Conservation (phyloP, 352 stramenopile species). For the Phytopythium sindhum region DNA sequence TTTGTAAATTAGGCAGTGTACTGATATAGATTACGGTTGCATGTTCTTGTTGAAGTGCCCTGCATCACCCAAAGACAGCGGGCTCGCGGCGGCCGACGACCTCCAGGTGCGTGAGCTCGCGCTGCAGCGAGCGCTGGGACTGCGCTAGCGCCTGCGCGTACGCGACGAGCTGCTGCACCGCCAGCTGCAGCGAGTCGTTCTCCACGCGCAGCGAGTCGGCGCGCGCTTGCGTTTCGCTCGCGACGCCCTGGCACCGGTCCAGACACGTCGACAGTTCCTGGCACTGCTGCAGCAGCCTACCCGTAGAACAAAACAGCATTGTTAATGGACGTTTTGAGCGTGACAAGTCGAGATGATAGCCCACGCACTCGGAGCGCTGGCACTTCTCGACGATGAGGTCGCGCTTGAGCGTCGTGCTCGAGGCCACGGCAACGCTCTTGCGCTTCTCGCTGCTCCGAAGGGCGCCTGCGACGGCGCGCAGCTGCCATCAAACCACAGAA, state of each 20-base stretch:
- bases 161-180: conserved; percentile 44
- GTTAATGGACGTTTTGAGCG: not conserved
- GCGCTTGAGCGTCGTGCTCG: conserved; percentile 40
- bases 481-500: conserved; percentile 11
- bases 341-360: not conserved
- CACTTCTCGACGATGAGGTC: conserved; percentile 51
- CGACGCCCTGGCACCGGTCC: conserved; percentile 29
- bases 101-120: conserved; percentile 50
- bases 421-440: conserved; percentile 28
- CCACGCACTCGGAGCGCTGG: conserved; percentile 51
- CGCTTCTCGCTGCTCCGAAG: conserved; percentile 37
- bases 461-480: conserved; percentile 25
- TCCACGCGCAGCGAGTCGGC: conserved; percentile 41
- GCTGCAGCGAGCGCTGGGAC: conserved; percentile 43
- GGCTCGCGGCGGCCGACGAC: conserved; percentile 31
- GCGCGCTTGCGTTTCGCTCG: conserved; percentile 27
- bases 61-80: conserved; percentile 40
- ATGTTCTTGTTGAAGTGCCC: too few species aligned
- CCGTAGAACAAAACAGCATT: not conserved
- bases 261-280: conserved; percentile 53
- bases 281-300: conserved; percentile 50
- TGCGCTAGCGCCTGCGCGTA: conserved; percentile 45
- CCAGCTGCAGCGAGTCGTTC: conserved; percentile 44
- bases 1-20: too few species aligned
- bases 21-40: too few species aligned